These are phyloP conservation scores for Chytriomyces sp. DNA, from an alignment of 192 early-diverging fungal species.

Conservation along the genomic window DNA sequence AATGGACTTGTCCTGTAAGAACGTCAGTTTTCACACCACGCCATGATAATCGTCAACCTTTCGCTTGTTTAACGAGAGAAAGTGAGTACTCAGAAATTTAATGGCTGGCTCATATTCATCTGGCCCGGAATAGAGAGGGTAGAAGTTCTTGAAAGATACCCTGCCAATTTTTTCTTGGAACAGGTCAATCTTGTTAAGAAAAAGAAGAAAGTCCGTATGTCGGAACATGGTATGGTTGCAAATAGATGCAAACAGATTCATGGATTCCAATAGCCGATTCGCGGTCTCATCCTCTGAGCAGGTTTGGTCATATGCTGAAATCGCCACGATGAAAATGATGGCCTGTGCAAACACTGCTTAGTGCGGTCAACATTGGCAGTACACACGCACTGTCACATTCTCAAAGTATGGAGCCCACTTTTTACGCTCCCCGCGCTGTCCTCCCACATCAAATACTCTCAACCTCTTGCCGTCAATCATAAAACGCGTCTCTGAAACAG, in stretches of 20 bases:
- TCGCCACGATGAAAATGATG: conserved; percentile 65
- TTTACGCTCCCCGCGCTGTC: conserved; percentile 69
- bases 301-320: conserved; percentile 62
- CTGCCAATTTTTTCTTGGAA: conserved; percentile 32
- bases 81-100: too few relatives aligned
- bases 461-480: background rate
- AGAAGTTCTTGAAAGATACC: too few relatives aligned
- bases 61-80: too few relatives aligned
- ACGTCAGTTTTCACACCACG: too few relatives aligned
- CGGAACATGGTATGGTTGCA: background rate
- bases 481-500: background rate
- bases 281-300: conserved; percentile 58
- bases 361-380: too few relatives aligned
- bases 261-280: too few relatives aligned
- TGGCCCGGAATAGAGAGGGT: too few relatives aligned
- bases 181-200: conserved; percentile 40
- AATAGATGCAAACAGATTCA: background rate
- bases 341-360: conserved; percentile 64
- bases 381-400: conserved; percentile 63
- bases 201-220: conserved; percentile 18
- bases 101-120: too few relatives aligned
- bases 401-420: too few relatives aligned
- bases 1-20: too few relatives aligned
- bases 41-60: too few relatives aligned
- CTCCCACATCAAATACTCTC: conserved; percentile 86